Base-by-base conservation (phyloP, 1,284 basidiomycete genomes). In the Cystobasidiaceae sp. region DNA sequence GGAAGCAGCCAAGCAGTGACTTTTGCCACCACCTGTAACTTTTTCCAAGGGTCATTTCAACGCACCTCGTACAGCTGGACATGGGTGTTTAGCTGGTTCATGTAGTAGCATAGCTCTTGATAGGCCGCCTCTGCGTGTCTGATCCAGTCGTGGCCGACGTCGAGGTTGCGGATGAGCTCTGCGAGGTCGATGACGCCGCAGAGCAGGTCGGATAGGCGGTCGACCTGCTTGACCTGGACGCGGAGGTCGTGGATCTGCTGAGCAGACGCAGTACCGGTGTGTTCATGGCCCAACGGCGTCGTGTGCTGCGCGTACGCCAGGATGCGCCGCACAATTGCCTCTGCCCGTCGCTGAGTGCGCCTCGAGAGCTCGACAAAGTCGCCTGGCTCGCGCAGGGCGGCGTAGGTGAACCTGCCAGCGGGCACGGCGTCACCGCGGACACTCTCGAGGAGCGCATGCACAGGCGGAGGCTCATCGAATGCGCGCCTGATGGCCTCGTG, bases 21-120 rank as follows among this genome's bases (percentile, higher is more conserved):
- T 6, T 43, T 45, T 27, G 2, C 23, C 19, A 34, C 7, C 30
- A 43, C 37, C 21, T 8, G 25, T 57, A 2, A 44, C 37, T 32
- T 23, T 4, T n/a, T n/a, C n/a, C n/a, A n/a, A n/a, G n/a, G n/a
- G n/a, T n/a, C n/a, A n/a, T n/a, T n/a, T n/a, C n/a, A 25, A 67
- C 78, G 77, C 75, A 89, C 92, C 79, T 90, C 83, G 74, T 96
- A 97, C 44, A 98, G 80, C 19, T 88, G 91, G n/a, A 88, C 86
- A 80, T 97, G 83, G 17, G 93, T 97, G 77, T 98, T 98, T 67
- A 98, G 82, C 41, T 90, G 86, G 78, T 97, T 97, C 93, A 98
- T 97, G 78, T 89, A 94, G 77, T 92, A 88, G 80, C 92, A 97
- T 64, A 97, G 80, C 66, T 85, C 85, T 77, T 93, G 92, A 77